Conservation (phyloP, 2,329 filamentous ascomycete genomes). For the Atkinsonella texensis region DNA sequence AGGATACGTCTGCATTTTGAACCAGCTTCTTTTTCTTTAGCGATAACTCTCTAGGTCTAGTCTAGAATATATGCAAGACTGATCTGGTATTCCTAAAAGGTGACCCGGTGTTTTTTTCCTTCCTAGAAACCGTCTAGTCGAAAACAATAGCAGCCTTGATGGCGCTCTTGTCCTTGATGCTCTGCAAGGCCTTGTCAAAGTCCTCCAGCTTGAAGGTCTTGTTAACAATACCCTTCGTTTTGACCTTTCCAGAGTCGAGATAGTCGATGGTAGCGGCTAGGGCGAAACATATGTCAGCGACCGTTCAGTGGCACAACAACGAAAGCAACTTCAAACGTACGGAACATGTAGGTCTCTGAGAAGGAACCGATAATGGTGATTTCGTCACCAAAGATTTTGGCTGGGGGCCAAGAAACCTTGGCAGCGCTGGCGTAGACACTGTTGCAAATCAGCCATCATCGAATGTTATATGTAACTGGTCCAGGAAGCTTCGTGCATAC, state of each 20-base stretch:
- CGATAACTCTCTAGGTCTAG: not conserved
- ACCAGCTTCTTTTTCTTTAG: not conserved
- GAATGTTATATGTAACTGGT: not conserved
- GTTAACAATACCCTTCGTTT: conserved; percentile 57
- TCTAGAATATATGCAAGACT: not conserved
- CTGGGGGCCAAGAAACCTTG: conserved; percentile 55
- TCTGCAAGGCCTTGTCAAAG: conserved; percentile 57
- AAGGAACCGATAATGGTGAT: conserved; percentile 65
- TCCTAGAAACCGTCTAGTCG: conserved; percentile 29
- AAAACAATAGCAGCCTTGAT: conserved; percentile 67
- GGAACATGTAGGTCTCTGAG: conserved; percentile 64
- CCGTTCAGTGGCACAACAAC: no score
- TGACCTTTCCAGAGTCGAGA: conserved; percentile 47
- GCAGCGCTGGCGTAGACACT: conserved; percentile 52
- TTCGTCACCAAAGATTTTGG: conserved; percentile 57
- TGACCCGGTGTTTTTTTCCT: not conserved
- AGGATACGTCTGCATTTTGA: not conserved
- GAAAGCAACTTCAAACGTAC: conserved; percentile 20
- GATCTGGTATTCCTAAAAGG: not conserved
- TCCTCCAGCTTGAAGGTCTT: conserved; percentile 63
- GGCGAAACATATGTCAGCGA: not conserved
- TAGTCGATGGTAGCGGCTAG: conserved; percentile 35
- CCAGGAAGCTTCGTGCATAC: conserved; percentile 10
- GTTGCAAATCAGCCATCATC: conserved; percentile 3
- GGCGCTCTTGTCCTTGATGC: conserved; percentile 59